phyloP scores from a whole-genome alignment of 2,329 filamentous ascomycete species.

The Pseudogymnoascus sp. region DNA sequence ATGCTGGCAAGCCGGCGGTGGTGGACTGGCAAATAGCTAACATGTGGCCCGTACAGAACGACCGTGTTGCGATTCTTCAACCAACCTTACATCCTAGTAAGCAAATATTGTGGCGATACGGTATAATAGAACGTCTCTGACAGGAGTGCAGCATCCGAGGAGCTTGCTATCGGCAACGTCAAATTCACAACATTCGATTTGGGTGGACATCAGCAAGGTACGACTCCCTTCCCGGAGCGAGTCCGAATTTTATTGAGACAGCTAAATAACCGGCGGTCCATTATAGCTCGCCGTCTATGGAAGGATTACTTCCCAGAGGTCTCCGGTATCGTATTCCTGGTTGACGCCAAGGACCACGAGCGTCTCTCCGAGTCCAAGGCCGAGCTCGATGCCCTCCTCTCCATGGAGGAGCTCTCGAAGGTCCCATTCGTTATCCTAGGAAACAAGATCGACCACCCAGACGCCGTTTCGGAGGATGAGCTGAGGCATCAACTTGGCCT shows the following conservation, averaged over 20 bases:
- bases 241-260: not conserved
- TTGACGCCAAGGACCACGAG: constrained; percentile 96
- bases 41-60: constrained; percentile 50
- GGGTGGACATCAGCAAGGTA: constrained; percentile 87
- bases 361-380: constrained; percentile 90
- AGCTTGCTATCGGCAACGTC: constrained; percentile 85
- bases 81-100: constrained; percentile 85
- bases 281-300: constrained; percentile 77
- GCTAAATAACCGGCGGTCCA: not conserved
- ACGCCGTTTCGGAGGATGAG: constrained; percentile 92
- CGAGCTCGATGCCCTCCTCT: constrained; percentile 88
- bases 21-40: constrained; percentile 16
- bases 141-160: constrained; percentile 61
- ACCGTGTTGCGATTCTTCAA: constrained; percentile 83
- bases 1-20: not conserved
- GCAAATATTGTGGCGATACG: constrained; percentile 10
- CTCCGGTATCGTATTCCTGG: constrained; percentile 92
- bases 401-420: constrained; percentile 94
- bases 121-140: constrained; percentile 17
- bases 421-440: constrained; percentile 93
- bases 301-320: constrained; percentile 97
- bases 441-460: constrained; percentile 99
- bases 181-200: constrained; percentile 93
- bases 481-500: constrained; percentile 84
- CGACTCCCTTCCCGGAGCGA: constrained; percentile 17